These are phyloP conservation scores for Teunomyces kruisii DNA, from an alignment of 805 yeast species.

Conservation along the genomic window DNA sequence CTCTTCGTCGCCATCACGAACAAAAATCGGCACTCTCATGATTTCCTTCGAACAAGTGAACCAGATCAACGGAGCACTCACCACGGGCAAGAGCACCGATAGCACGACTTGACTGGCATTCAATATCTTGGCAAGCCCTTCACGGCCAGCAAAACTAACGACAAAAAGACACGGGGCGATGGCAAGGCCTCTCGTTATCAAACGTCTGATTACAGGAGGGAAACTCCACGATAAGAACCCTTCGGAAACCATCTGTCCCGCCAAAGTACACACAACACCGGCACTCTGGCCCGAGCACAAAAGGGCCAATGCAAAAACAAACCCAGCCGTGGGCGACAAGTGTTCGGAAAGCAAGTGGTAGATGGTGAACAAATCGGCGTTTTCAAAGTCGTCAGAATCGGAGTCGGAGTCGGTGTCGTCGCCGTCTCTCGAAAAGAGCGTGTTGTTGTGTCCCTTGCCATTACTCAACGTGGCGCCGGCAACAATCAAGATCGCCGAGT, in stretches of 20 bases:
- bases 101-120: constrained; percentile 83
- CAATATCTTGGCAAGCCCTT: constrained; percentile 71
- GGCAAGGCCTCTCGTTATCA: constrained; percentile 80
- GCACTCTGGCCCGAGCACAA: constrained; percentile 93
- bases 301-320: constrained; percentile 85
- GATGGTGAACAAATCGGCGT: constrained; percentile 79
- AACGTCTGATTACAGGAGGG: constrained; percentile 77
- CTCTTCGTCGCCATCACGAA: constrained; percentile 29
- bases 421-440: constrained; percentile 5
- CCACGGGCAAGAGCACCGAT: constrained; percentile 78
- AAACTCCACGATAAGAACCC: constrained; percentile 82
- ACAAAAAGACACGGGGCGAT: constrained; percentile 81
- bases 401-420: constrained; percentile 18
- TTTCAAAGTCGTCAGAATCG: constrained; percentile 42
- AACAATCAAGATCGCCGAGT: constrained; percentile 84
- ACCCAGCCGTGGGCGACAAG: constrained; percentile 82
- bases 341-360: constrained; percentile 68
- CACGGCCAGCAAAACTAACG: constrained; percentile 71
- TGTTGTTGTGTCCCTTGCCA: constrained; percentile 24
- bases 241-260: constrained; percentile 92
- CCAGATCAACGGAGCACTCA: constrained; percentile 82
- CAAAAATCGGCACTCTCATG: constrained; percentile 55
- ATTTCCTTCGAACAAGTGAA: constrained; percentile 70
- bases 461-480: constrained; percentile 82
- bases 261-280: constrained; percentile 89